A percentile compares a stretch with the other conserved stretches of the same genome.
Evolutionary conservation across 305 asterid genomes (phyloP).

Genomic region (Plantago coronopus): DNA sequence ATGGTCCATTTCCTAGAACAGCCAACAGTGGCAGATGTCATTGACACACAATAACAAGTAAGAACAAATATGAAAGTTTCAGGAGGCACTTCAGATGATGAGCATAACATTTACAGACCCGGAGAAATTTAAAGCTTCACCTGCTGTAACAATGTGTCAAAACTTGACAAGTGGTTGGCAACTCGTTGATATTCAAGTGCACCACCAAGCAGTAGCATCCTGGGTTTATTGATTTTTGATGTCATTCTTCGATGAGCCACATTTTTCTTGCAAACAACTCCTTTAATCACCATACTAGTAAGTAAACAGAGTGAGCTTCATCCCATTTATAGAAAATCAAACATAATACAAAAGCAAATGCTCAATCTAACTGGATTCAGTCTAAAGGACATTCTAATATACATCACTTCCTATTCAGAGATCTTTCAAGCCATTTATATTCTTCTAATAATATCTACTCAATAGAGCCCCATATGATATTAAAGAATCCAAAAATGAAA

Average conservation of each 20-base stretch:
- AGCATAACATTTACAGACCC: conserved; percentile 18
- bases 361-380: conserved; percentile 13
- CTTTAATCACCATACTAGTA: conserved; percentile 58
- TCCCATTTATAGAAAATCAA: conserved; percentile 21
- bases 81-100: neutral
- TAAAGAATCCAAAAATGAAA: conserved; percentile 13
- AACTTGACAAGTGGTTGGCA: conserved; percentile 79
- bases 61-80: conserved; percentile 6
- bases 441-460: neutral
- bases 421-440: neutral
- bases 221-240: conserved; percentile 62
- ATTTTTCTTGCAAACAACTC: conserved; percentile 81
- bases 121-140: conserved; percentile 28
- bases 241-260: conserved; percentile 82
- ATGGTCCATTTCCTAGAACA: conserved; percentile 87
- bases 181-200: conserved; percentile 87
- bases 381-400: neutral
- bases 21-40: conserved; percentile 23
- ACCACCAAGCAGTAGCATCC: conserved; percentile 73
- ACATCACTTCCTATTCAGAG: neutral
- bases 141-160: conserved; percentile 84
- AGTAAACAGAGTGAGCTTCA: conserved; percentile 29
- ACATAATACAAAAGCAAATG: conserved; percentile 20
- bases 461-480: conserved; percentile 4
- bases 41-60: conserved; percentile 1